phyloP scores from a whole-genome alignment of 805 yeast species.

The Candida mattraensis region DNA sequence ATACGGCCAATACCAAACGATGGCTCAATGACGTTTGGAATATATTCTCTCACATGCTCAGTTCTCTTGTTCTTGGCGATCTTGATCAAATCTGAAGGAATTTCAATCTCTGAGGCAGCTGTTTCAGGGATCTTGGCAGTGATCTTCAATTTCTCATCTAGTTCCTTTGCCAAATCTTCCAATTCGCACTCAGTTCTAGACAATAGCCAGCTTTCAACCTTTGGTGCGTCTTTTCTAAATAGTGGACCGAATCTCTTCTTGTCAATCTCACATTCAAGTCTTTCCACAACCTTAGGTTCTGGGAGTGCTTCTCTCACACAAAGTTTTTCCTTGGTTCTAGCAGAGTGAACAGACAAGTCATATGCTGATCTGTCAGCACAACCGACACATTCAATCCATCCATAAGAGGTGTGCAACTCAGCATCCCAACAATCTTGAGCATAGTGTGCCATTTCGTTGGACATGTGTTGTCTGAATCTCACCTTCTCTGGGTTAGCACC shows the following conservation, averaged over 20 bases:
- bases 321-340: slow-evolving; percentile 90
- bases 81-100: slow-evolving; percentile 68
- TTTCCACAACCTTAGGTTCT: slow-evolving; percentile 80
- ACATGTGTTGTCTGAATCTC: slow-evolving; percentile 98
- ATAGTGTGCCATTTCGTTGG: slow-evolving; percentile 99
- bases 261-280: slow-evolving; percentile 80
- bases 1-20: slow-evolving; percentile 99
- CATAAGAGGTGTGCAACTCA: slow-evolving; percentile 91
- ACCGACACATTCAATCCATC: slow-evolving; percentile 99
- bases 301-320: slow-evolving; percentile 90
- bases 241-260: slow-evolving; percentile 97
- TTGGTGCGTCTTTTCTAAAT: slow-evolving; percentile 95
- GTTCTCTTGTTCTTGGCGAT: slow-evolving; percentile 77
- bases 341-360: slow-evolving; percentile 93
- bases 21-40: slow-evolving; percentile 98
- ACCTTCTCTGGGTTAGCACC: slow-evolving; percentile 84
- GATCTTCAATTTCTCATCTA: slow-evolving; percentile 61
- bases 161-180: slow-evolving; percentile 71
- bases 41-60: slow-evolving; percentile 91
- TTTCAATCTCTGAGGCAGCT: slow-evolving; percentile 53
- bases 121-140: slow-evolving; percentile 66
- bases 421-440: slow-evolving; percentile 99
- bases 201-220: slow-evolving; percentile 77
- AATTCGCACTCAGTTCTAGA: slow-evolving; percentile 82
- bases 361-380: slow-evolving; percentile 99